These are phyloP conservation scores for Globisporangium mamillatum DNA, from an alignment of 352 stramenopile species.

Conservation along the genomic window DNA sequence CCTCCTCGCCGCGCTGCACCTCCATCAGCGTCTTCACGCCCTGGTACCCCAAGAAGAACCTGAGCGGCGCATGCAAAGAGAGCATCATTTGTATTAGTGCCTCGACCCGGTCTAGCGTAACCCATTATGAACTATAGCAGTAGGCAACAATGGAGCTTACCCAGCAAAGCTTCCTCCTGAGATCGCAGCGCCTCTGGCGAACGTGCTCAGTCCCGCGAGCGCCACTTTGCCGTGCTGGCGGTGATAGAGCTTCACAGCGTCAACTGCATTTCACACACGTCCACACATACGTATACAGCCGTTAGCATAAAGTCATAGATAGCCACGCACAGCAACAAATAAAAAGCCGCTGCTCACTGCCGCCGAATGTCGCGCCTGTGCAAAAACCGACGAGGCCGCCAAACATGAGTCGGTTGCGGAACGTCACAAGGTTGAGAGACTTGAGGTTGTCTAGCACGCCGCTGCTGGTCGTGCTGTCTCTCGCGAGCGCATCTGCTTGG, in stretches of 20 bases:
- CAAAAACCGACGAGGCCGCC: slow-evolving; percentile 75
- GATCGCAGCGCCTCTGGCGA: slow-evolving; percentile 49
- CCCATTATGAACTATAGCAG: not conserved
- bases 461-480: not conserved
- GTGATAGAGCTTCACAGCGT: slow-evolving; percentile 57
- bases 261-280: slow-evolving; percentile 35
- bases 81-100: not conserved
- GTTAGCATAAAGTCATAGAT: not conserved
- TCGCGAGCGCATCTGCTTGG: not conserved
- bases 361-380: slow-evolving; percentile 72
- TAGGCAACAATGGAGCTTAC: slow-evolving; percentile 10
- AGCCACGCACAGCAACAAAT: not conserved
- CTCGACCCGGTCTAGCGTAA: not conserved
- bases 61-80: slow-evolving; percentile 12
- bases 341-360: slow-evolving; percentile 39
- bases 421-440: slow-evolving; percentile 36
- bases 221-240: slow-evolving; percentile 53
- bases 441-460: slow-evolving; percentile 21
- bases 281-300: not conserved
- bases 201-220: slow-evolving; percentile 36
- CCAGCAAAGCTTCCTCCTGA: slow-evolving; percentile 62
- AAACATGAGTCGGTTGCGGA: slow-evolving; percentile 78
- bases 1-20: slow-evolving; percentile 50
- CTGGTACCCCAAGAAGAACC: slow-evolving; percentile 79
- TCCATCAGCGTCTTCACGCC: slow-evolving; percentile 71